phyloP scores from a whole-genome alignment of 1,284 basidiomycete genomes.

The Leccinum colubrinum region DNA sequence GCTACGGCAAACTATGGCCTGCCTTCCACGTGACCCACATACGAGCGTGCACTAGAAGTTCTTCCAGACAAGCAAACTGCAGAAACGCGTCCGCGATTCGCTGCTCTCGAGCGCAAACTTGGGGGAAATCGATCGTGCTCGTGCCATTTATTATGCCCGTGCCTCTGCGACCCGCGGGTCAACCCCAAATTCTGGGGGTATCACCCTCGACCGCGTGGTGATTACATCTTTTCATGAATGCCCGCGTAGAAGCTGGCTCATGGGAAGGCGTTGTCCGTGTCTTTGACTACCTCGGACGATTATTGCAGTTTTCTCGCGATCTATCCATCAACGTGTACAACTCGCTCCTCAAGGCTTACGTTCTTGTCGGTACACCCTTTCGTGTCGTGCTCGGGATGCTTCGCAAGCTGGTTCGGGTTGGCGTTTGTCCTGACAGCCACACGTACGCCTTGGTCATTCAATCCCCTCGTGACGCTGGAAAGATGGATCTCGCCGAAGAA shows the following conservation, averaged over 20 bases:
- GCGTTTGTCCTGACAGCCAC: constrained; percentile 56
- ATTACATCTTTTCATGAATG: constrained; percentile 76
- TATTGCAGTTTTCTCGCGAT: constrained; percentile 37
- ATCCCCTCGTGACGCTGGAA: constrained; percentile 77
- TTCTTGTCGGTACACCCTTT: constrained; percentile 80
- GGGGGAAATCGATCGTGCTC: too few species aligned
- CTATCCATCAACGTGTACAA: constrained; percentile 67
- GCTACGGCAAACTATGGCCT: too few species aligned
- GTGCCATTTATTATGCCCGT: too few species aligned
- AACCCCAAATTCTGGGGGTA: constrained; percentile 31
- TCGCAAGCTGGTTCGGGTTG: constrained; percentile 48
- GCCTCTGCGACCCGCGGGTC: too few species aligned
- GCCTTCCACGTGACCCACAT: too few species aligned
- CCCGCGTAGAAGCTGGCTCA: constrained; percentile 80
- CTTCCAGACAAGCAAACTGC: too few species aligned
- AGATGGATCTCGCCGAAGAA: constrained; percentile 65
- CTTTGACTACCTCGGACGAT: constrained; percentile 65
- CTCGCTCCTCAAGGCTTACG: constrained; percentile 83
- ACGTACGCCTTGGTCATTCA: constrained; percentile 83
- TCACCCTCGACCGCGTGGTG: constrained; percentile 65
- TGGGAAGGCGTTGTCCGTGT: constrained; percentile 73
- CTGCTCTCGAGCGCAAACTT: too few species aligned
- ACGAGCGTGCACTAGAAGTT: too few species aligned
- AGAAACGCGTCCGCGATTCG: too few species aligned
- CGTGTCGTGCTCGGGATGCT: constrained; percentile 67